phyloP scores from a whole-genome alignment of 1,284 basidiomycete species.

The Hymenochaete sp. region DNA sequence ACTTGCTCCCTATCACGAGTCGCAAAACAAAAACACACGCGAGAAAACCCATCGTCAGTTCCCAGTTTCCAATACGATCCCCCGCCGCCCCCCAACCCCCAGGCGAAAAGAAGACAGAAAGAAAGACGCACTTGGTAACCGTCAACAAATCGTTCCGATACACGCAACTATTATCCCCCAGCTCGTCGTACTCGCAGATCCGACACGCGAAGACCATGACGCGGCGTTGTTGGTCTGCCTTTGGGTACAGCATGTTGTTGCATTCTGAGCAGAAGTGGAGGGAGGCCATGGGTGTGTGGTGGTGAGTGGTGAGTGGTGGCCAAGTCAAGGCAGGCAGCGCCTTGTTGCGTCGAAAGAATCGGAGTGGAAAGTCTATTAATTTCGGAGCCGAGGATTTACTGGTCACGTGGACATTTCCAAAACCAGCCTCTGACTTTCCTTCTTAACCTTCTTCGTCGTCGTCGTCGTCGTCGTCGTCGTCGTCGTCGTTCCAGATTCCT shows the following conservation, averaged over 20 bases:
- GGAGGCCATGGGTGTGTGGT: constrained; percentile 37
- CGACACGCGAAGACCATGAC: constrained; percentile 90
- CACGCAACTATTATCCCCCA: constrained; percentile 81
- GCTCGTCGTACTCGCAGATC: constrained; percentile 86
- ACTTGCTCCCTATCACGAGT: constrained; percentile 68
- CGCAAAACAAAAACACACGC: constrained; percentile 9
- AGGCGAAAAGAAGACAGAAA: constrained; percentile 8
- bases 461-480: too few relatives aligned
- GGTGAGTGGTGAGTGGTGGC: neutral
- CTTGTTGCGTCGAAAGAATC: too few relatives aligned
- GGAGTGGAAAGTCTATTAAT: too few relatives aligned
- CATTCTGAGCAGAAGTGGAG: constrained; percentile 86
- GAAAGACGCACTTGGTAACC: constrained; percentile 72
- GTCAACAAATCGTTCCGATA: constrained; percentile 93
- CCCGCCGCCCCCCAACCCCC: too few relatives aligned
- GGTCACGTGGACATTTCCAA: constrained; percentile 15
- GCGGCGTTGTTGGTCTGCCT: constrained; percentile 80
- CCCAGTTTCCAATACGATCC: neutral
- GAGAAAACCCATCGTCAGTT: neutral
- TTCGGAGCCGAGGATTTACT: constrained; percentile 5
- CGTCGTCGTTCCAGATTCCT: too few relatives aligned
- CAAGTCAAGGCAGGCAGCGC: too few relatives aligned
- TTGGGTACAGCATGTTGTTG: constrained; percentile 92
- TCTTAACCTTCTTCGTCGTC: too few relatives aligned
- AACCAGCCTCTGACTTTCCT: too few relatives aligned